These are phyloP conservation scores for Flagelloscypha sp. DNA, from an alignment of 768 basidiomycete species.

Conservation along the genomic window DNA sequence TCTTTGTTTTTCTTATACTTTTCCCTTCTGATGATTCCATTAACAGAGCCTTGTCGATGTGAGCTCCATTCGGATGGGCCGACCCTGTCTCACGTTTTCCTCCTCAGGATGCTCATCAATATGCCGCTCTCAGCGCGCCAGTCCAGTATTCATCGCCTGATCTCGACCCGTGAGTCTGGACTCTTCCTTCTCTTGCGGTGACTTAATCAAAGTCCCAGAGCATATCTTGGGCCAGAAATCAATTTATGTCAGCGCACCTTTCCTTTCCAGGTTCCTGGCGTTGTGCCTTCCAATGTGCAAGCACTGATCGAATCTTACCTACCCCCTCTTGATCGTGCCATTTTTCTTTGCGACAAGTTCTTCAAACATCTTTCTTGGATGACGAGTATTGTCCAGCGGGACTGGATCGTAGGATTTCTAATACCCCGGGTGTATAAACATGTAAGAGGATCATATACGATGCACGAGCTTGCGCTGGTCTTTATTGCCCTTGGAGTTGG, in stretches of 20 bases:
- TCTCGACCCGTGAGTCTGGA: conserved; percentile 1
- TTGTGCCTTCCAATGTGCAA: conserved; percentile 25
- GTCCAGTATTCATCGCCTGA: conserved; percentile 1
- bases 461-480: conserved; percentile 42
- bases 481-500: conserved; percentile 41
- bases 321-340: conserved; percentile 34
- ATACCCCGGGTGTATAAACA: conserved; percentile 35
- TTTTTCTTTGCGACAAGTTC: conserved; percentile 36
- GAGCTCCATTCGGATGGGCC: conserved; percentile 14
- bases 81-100: conserved; percentile 3
- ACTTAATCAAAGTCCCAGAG: conserved; percentile 33
- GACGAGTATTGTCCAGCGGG: conserved; percentile 40
- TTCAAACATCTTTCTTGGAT: conserved; percentile 44
- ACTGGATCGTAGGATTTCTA: conserved; percentile 34
- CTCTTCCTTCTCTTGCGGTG: conserved; percentile 22
- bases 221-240: conserved; percentile 38
- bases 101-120: conserved; percentile 13
- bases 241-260: conserved; percentile 35
- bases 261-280: conserved; percentile 33
- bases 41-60: conserved; percentile 36
- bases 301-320: conserved; percentile 36
- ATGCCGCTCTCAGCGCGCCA: conserved; percentile 17
- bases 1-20: not conserved
- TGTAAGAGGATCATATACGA: conserved; percentile 26
- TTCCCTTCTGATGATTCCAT: conserved; percentile 10